Evolutionary conservation across 1,139 yeast genomes (phyloP).

Genomic region (Hanseniaspora gamundiae): DNA sequence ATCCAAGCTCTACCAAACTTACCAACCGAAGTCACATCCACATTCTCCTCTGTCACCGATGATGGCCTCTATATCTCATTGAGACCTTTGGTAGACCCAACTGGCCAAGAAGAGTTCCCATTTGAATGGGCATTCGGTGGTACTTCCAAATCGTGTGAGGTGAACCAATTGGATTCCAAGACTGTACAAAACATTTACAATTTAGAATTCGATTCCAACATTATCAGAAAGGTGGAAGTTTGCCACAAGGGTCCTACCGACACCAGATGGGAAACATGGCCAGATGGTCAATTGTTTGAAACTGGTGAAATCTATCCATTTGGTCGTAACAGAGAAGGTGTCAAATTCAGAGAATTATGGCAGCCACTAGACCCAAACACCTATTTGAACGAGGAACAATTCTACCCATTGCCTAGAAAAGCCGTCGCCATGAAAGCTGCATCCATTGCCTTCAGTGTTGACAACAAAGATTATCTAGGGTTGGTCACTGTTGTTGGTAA

Average conservation of each 20-base stretch:
- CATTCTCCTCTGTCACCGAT: slow-evolving; percentile 20
- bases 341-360: slow-evolving; percentile 24
- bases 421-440: slow-evolving; percentile 12
- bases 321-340: slow-evolving; percentile 18
- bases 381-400: slow-evolving; percentile 13
- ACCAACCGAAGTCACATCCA: slow-evolving; percentile 20
- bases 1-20: slow-evolving; percentile 20
- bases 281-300: slow-evolving; percentile 22
- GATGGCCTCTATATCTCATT: slow-evolving; percentile 25
- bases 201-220: slow-evolving; percentile 22
- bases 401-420: slow-evolving; percentile 7
- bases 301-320: slow-evolving; percentile 22
- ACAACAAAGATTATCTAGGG: slow-evolving; percentile 27
- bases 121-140: slow-evolving; percentile 36
- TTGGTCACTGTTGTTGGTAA: slow-evolving; percentile 38
- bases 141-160: slow-evolving; percentile 13
- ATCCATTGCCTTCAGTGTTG: slow-evolving; percentile 27
- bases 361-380: slow-evolving; percentile 22
- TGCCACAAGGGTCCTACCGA: slow-evolving; percentile 20
- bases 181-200: slow-evolving; percentile 17
- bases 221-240: slow-evolving; percentile 16
- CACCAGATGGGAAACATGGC: slow-evolving; percentile 23
- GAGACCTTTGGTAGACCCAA: slow-evolving; percentile 23
- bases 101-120: slow-evolving; percentile 22
- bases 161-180: slow-evolving; percentile 11